Evolutionary conservation across 257 asterid genomes (phyloP), one percentile per base, ranked within the genome.

Genomic region (Striga asiatica): DNA sequence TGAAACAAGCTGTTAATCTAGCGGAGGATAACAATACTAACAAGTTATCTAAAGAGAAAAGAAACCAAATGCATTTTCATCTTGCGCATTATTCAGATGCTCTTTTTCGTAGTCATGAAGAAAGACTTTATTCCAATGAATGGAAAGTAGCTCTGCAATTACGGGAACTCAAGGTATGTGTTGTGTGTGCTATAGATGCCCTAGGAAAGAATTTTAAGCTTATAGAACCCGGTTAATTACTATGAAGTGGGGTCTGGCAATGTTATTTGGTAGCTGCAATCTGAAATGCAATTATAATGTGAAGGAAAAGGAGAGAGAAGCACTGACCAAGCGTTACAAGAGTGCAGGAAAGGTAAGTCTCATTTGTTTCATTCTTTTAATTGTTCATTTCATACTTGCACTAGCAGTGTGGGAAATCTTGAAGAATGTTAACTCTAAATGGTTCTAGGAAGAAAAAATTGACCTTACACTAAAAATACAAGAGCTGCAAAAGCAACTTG

Each of bases 41-140:
- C 70, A 72, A 73, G 71, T 68, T 75, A 54, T 80, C 94, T 12
- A 28, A 62, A 47, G 82, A 75, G 67, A 87, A 82, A 71, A 78
- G 88, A 70, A 84, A 81, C 69, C 93, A 84, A 77, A 84, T 87
- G 94, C 96, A 87, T 82, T 91, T 84, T 74, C 95, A 91, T 77
- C 98, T 91, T 57, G 94, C 98, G 11, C 98, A 84, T 64, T 91
- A 91, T 69, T 88, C 98, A 27, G 96, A 91, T 82, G 95, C 87
- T 65, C 94, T 91, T 45, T 91, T 84, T 72, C 98, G 87, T 64
- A 87, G 85, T 69, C 85, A 79, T 60, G 98, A 91, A 49, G 96
- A 91, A 66, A 84, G 98, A 76, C 85, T 91, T 65, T 64, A 78
- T 78, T 91, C 98, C 64, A 84, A 68, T 14, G 98, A 91, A 65